These are phyloP conservation scores for Piper betle DNA, from an alignment of 164 flowering plant genomes.

Conservation along the genomic window DNA sequence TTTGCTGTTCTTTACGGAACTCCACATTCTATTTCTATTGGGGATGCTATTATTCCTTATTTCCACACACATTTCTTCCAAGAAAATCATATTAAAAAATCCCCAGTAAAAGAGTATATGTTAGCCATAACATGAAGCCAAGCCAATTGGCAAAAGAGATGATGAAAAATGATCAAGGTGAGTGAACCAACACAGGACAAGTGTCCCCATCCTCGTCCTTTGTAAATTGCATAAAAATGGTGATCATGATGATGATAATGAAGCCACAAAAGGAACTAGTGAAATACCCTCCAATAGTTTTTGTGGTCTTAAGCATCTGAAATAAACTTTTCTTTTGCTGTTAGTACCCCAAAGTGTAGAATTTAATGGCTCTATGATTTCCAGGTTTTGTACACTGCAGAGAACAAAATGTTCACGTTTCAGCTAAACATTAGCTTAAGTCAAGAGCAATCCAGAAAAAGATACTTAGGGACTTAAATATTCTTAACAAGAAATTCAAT, in stretches of 20 bases:
- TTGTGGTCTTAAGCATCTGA: slow-evolving; percentile 89
- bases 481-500: neutral
- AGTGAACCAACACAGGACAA: no score
- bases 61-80: no score
- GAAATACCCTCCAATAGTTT: slow-evolving; percentile 85
- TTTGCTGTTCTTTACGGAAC: no score
- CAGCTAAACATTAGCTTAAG: neutral
- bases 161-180: no score
- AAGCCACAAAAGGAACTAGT: neutral
- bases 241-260: no score
- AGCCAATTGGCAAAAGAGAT: no score
- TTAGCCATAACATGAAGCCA: no score
- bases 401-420: neutral
- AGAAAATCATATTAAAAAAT: no score
- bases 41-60: no score
- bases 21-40: no score
- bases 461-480: neutral
- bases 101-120: neutral
- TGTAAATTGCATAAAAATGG: no score
- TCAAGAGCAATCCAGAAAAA: neutral
- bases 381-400: slow-evolving; percentile 87
- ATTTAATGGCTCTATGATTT: slow-evolving; percentile 81
- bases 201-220: no score
- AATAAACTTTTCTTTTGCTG: slow-evolving; percentile 84
- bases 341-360: slow-evolving; percentile 61